Evolutionary conservation across 768 basidiomycete genomes (phyloP), one percentile per base, ranked within the genome.

Genomic region (Dentipellis sp.): DNA sequence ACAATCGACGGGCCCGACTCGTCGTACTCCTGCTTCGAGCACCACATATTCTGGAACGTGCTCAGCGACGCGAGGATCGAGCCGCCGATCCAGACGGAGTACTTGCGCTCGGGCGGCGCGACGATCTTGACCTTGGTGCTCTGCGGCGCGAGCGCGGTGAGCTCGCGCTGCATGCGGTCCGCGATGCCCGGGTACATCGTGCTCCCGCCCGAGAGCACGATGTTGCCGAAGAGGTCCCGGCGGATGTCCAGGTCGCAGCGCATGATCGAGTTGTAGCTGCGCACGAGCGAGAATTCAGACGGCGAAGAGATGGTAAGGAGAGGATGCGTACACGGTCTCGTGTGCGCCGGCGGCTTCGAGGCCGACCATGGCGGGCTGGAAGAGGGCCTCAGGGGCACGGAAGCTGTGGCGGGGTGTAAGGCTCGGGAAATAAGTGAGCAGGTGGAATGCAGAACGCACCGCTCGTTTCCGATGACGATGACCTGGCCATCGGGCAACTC

Each of bases 41-140:
- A 87, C 92, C 94, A 97, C 74, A 94, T 75, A 69, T 93, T 94
- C 77, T 95, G 93, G 93, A 95, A 95, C 64, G 93, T 94, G 67
- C 83, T 87, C 51, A 97, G 80, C 35, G 91, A 93, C 47, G 92
- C 93, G 63, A 90, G 74, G 65, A 89, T 90, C 45, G 85, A 87
- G 58, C 87, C 88, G 75, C 88, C 88, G 64, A 93, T 93, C 90
- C 94, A 97, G 73, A 94, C 93, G 91, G 81, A 82, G 78, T 83
- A 83, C 69, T 81, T 86, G 63, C 83, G 71, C 75, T 86, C 83
- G 34, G 83, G 82, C 52, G 93, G 92, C 58, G 92, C 89, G 57
- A 91, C 87, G 56, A 94, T 91, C 83, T 91, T 93, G 75, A 93
- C 86, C 80, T 93, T 94, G 88, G 94, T 88, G 74, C 86, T 90